These are phyloP conservation scores for Amanita jacksonii DNA, from an alignment of 768 basidiomycete genomes.

Conservation along the genomic window DNA sequence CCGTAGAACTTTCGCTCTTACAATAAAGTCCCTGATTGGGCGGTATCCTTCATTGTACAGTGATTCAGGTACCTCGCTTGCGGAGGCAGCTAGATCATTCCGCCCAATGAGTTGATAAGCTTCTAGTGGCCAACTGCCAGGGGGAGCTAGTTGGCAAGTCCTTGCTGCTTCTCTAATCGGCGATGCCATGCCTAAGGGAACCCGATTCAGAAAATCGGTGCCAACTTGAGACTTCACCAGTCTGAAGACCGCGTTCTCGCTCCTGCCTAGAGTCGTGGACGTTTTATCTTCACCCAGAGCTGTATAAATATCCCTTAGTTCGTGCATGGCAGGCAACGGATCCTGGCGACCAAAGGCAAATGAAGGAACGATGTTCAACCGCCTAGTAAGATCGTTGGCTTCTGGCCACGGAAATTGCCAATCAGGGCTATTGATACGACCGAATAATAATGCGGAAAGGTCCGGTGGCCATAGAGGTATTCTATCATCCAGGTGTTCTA, in stretches of 20 bases:
- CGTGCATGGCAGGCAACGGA: constrained; percentile 43
- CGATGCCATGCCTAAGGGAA: constrained; percentile 63
- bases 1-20: constrained; percentile 21
- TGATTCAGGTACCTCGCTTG: constrained; percentile 35
- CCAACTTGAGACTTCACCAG: constrained; percentile 43
- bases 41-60: constrained; percentile 46
- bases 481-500: constrained; percentile 52
- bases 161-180: constrained; percentile 82
- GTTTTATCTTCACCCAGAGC: constrained; percentile 46
- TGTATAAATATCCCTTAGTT: constrained; percentile 48
- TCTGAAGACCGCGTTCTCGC: constrained; percentile 50
- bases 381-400: constrained; percentile 34
- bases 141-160: constrained; percentile 73
- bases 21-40: constrained; percentile 47
- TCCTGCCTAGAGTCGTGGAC: constrained; percentile 48
- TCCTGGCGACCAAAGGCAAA: constrained; percentile 56
- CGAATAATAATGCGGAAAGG: constrained; percentile 55
- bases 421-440: constrained; percentile 53
- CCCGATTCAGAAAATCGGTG: constrained; percentile 36
- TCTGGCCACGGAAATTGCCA: constrained; percentile 52
- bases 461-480: constrained; percentile 76
- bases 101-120: constrained; percentile 65
- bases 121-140: constrained; percentile 59
- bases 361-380: constrained; percentile 42
- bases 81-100: constrained; percentile 62